Percentiles rank a stretch among this genome's conserved stretches.
Conservation (phyloP, 106 monocot genomes). For the Xerophyta viscosa region DNA sequence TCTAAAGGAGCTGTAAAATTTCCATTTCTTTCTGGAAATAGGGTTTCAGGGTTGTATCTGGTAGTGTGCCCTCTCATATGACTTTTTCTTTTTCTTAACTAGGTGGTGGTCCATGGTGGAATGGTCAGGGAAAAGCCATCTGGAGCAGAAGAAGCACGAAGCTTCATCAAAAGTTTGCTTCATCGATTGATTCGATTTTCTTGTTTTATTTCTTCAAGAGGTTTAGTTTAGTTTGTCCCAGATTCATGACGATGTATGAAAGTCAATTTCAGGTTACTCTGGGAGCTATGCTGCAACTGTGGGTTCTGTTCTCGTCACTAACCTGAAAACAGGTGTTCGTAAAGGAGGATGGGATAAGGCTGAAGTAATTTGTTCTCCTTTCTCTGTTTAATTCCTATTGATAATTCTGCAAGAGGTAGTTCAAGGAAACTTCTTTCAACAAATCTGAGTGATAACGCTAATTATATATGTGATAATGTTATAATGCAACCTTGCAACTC, state of each 20-base stretch:
- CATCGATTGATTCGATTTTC: not conserved
- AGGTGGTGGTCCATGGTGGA: slow-evolving; percentile 93
- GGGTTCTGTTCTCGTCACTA: slow-evolving; percentile 89
- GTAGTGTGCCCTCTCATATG: too few relatives aligned
- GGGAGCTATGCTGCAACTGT: slow-evolving; percentile 66
- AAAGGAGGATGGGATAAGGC: slow-evolving; percentile 80
- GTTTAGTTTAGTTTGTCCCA: not conserved
- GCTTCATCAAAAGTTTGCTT: slow-evolving; percentile 72
- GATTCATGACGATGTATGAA: not conserved
- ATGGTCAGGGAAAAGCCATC: slow-evolving; percentile 92
- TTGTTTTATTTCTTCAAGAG: not conserved
- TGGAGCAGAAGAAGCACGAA: slow-evolving; percentile 69
- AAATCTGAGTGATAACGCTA: too few relatives aligned
- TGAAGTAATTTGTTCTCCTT: slow-evolving; percentile 37
- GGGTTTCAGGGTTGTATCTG: too few relatives aligned
- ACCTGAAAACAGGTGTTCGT: slow-evolving; percentile 64
- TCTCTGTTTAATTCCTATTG: not conserved
- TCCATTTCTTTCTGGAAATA: too few relatives aligned
- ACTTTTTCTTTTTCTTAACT: too few relatives aligned
- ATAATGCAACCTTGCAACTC: too few relatives aligned
- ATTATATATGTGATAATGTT: too few relatives aligned
- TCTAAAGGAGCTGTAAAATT: too few relatives aligned
- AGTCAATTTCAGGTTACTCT: slow-evolving; percentile 63
- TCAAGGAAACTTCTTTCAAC: too few relatives aligned
- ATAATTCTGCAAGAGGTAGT: not conserved